phyloP scores from a whole-genome alignment of 305 asterid genomes.

The Rubia balearica region DNA sequence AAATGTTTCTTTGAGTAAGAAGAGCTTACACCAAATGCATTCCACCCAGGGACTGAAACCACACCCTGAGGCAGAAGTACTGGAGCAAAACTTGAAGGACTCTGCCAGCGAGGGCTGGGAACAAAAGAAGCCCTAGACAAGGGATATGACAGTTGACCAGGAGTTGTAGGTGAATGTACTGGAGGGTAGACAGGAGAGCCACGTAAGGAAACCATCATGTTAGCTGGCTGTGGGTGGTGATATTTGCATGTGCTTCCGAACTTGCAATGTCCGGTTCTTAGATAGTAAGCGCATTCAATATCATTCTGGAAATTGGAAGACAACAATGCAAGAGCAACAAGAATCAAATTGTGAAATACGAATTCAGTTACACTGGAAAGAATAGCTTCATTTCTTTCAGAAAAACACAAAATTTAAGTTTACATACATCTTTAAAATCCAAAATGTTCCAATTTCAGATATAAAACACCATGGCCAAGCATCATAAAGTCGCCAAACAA shows the following conservation, averaged over 20 bases:
- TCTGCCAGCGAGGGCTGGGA: slow-evolving; percentile 90
- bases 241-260: slow-evolving; percentile 93
- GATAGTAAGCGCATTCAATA: slow-evolving; percentile 76
- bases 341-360: slow-evolving; percentile 17
- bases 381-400: not conserved
- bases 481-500: not conserved
- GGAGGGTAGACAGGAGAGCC: slow-evolving; percentile 91
- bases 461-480: not conserved
- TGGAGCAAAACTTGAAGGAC: slow-evolving; percentile 78
- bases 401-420: slow-evolving; percentile 1
- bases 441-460: not conserved
- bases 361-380: not conserved
- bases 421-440: not conserved
- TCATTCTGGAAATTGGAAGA: slow-evolving; percentile 50
- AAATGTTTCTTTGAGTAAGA: not conserved
- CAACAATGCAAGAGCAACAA: slow-evolving; percentile 19
- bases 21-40: slow-evolving; percentile 68
- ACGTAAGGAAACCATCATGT: slow-evolving; percentile 77
- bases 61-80: slow-evolving; percentile 87
- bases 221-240: slow-evolving; percentile 95
- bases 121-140: slow-evolving; percentile 69
- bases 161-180: slow-evolving; percentile 64
- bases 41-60: slow-evolving; percentile 84
- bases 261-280: slow-evolving; percentile 93
- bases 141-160: slow-evolving; percentile 74